These are phyloP conservation scores for Ascodesmis nigricans DNA, from an alignment of 495 filamentous ascomycete species.

Conservation along the genomic window DNA sequence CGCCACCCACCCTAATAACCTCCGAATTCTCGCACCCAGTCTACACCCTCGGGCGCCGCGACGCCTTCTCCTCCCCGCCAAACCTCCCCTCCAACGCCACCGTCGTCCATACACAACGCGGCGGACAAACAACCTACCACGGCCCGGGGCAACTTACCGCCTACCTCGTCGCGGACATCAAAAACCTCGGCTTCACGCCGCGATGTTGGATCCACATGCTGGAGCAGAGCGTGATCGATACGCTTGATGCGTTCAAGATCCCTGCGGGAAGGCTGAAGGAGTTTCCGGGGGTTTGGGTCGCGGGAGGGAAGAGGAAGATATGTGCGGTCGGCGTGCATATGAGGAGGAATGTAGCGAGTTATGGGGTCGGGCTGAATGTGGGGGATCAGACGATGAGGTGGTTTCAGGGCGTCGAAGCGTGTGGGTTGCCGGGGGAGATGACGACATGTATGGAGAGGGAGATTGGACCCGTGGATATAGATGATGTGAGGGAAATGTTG, in stretches of 20 bases:
- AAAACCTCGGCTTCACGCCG: conserved; percentile 29
- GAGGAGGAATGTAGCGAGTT: conserved; percentile 58
- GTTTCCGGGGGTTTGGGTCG: conserved; percentile 70
- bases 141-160: conserved; percentile 81
- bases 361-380: conserved; percentile 72
- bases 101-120: conserved; percentile 48
- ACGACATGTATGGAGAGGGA: conserved; percentile 40
- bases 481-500: too few species aligned
- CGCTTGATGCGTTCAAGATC: conserved; percentile 36
- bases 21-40: conserved; percentile 65
- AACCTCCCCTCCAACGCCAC: conserved; percentile 32
- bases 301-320: conserved; percentile 43
- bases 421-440: conserved; percentile 56
- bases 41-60: conserved; percentile 78
- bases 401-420: conserved; percentile 65
- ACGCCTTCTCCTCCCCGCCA: conserved; percentile 31
- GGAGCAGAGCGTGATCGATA: conserved; percentile 49
- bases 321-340: conserved; percentile 78
- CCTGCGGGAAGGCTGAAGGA: conserved; percentile 33
- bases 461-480: too few species aligned
- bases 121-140: conserved; percentile 87
- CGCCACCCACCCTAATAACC: conserved; percentile 53
- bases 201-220: conserved; percentile 52
- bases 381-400: conserved; percentile 36
- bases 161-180: conserved; percentile 67